A percentile compares a stretch with the other conserved stretches of the same genome.
phyloP scores from a whole-genome alignment of 805 yeast species.

The Yamadazyma akitaensis region DNA sequence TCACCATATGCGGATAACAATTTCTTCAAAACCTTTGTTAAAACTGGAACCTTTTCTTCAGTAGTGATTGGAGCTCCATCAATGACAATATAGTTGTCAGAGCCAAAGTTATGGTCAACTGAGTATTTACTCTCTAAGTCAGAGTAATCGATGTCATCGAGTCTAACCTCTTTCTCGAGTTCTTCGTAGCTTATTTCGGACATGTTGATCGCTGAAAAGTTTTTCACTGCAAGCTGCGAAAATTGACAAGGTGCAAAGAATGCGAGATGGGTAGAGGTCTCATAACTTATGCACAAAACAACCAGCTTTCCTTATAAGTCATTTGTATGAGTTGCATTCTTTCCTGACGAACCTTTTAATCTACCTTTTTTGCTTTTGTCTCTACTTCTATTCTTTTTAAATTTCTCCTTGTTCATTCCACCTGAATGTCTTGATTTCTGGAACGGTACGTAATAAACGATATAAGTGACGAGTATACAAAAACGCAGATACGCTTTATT shows the following conservation, averaged over 20 bases:
- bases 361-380: no score
- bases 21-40: conserved; percentile 82
- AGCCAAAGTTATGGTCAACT: conserved; percentile 52
- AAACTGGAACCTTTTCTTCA: conserved; percentile 76
- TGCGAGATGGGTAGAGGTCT: background rate
- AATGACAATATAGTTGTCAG: conserved; percentile 77
- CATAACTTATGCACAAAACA: no score
- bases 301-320: no score
- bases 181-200: conserved; percentile 10
- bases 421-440: no score
- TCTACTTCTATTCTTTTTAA: no score
- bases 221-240: conserved; percentile 4
- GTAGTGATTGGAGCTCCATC: conserved; percentile 98
- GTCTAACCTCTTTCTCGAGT: conserved; percentile 37
- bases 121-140: conserved; percentile 79
- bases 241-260: background rate
- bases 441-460: no score
- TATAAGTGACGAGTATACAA: no score
- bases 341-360: no score
- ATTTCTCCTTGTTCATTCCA: no score
- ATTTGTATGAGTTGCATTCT: no score
- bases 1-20: conserved; percentile 76
- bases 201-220: conserved; percentile 12
- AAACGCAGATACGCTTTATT: no score
- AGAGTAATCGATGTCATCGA: conserved; percentile 66